Percentiles rank a stretch among this genome's conserved stretches.
Conservation (phyloP, 2,329 filamentous ascomycete species). For the Corniculantispora saksenae region DNA sequence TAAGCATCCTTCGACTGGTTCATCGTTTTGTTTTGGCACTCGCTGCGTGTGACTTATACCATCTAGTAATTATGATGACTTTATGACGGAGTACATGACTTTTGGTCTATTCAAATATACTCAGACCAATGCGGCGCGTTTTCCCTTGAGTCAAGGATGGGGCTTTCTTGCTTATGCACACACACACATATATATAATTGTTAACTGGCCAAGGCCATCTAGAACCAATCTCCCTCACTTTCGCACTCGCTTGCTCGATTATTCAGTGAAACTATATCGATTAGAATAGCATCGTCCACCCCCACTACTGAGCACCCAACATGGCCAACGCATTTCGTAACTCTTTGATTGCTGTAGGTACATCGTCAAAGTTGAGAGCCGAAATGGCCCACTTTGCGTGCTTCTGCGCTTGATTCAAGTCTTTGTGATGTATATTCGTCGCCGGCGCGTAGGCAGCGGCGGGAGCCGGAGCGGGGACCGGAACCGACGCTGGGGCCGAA, state of each 20-base stretch:
- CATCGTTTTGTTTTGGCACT: not conserved
- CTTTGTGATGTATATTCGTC: conserved; percentile 39
- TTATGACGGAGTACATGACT: not conserved
- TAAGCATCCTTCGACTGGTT: too few relatives aligned
- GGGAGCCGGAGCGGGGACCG: conserved; percentile 17
- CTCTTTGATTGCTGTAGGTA: conserved; percentile 84
- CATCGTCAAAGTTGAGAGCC: conserved; percentile 94
- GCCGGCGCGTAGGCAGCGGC: conserved; percentile 19
- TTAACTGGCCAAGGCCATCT: not conserved
- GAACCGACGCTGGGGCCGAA: conserved; percentile 14
- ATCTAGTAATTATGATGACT: not conserved
- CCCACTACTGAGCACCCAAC: conserved; percentile 58
- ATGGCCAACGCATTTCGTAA: conserved; percentile 71
- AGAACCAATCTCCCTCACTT: not conserved
- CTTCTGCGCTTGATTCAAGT: conserved; percentile 84
- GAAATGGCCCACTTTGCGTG: conserved; percentile 97
- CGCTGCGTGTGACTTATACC: not conserved
- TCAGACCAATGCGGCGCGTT: not conserved
- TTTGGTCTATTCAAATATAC: not conserved
- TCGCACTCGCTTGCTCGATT: not conserved
- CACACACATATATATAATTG: conserved; percentile 1
- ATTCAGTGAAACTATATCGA: not conserved
- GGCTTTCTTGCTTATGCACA: not conserved
- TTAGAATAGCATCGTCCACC: not conserved
- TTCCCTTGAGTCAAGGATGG: not conserved